Evolutionary conservation across 352 stramenopile species (phyloP).

Genomic region (Globisporangium radiosum): DNA sequence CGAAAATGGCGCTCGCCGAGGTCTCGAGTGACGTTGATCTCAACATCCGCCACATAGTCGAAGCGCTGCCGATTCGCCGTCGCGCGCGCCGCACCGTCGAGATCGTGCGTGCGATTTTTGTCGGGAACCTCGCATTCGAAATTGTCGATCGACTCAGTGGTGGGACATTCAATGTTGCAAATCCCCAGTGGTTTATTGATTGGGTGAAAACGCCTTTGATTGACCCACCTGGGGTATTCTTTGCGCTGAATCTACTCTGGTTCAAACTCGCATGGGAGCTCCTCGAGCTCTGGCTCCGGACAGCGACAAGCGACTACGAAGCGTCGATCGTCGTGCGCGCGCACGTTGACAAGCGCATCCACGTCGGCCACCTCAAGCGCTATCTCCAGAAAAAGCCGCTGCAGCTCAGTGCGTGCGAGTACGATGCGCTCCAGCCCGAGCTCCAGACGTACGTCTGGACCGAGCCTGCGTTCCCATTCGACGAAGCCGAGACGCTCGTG

Average conservation of each 20-base stretch:
- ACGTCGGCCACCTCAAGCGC: constrained; percentile 29
- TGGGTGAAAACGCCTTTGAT: constrained; percentile 70
- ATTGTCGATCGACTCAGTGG: constrained; percentile 93
- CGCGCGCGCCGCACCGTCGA: constrained; percentile 67
- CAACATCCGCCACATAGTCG: constrained; percentile 84
- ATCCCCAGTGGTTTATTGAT: constrained; percentile 77
- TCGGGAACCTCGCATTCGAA: constrained; percentile 91
- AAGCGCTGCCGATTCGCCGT: constrained; percentile 56
- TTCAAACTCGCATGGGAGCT: constrained; percentile 58
- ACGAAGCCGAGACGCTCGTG: constrained; percentile 74
- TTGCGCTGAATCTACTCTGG: constrained; percentile 74
- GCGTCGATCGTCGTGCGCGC: constrained; percentile 89
- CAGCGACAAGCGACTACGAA: constrained; percentile 51
- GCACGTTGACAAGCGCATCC: constrained; percentile 57
- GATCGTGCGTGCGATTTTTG: constrained; percentile 90
- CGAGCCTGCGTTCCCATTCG: constrained; percentile 84
- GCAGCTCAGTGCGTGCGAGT: constrained; percentile 29
- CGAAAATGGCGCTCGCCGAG: constrained; percentile 82
- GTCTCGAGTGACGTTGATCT: constrained; percentile 85
- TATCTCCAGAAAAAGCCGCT: constrained; percentile 37
- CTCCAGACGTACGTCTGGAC: constrained; percentile 81
- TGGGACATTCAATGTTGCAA: constrained; percentile 86
- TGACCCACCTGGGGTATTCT: constrained; percentile 53
- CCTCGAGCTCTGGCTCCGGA: constrained; percentile 36
- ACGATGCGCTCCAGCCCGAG: constrained; percentile 28